Conservation (phyloP, 176 grass and related monocot genomes). For the Musa acuminata region DNA sequence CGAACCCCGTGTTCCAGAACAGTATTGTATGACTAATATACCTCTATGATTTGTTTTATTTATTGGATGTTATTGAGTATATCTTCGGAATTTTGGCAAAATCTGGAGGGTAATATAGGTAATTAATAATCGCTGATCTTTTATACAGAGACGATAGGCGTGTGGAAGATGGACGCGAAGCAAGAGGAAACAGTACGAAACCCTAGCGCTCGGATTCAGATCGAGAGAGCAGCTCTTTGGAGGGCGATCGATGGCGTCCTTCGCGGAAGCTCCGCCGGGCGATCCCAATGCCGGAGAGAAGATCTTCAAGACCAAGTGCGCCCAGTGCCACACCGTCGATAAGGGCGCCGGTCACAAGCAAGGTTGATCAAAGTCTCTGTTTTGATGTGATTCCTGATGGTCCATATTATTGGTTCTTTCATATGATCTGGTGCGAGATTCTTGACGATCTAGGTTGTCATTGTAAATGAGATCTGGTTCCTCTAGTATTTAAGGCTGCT, state of each 20-base stretch:
- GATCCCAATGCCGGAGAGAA: conserved; percentile 24
- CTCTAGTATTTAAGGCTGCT: no score
- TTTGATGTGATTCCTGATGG: background rate
- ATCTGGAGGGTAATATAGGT: conserved; percentile 8
- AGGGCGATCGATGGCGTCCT: conserved; percentile 21
- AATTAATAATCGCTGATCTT: conserved; percentile 30
- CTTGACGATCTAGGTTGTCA: no score
- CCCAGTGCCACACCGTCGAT: conserved; percentile 1
- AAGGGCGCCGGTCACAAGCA: background rate
- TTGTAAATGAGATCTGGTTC: no score
- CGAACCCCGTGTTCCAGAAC: background rate
- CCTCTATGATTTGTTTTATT: background rate
- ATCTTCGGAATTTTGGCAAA: no score
- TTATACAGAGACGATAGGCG: background rate
- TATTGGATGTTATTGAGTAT: no score
- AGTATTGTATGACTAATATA: background rate
- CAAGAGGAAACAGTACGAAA: background rate
- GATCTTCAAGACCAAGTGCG: background rate
- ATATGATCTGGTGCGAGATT: no score
- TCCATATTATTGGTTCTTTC: no score
- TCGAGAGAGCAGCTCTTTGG: background rate
- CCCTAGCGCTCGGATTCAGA: background rate
- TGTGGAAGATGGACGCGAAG: background rate
- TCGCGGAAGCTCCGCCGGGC: conserved; percentile 28
- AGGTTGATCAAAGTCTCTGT: background rate